Percentiles rank a stretch among this genome's conserved stretches.
Conservation (phyloP, 371 early-diverging fungal genomes). For the Mucor irregularis region DNA sequence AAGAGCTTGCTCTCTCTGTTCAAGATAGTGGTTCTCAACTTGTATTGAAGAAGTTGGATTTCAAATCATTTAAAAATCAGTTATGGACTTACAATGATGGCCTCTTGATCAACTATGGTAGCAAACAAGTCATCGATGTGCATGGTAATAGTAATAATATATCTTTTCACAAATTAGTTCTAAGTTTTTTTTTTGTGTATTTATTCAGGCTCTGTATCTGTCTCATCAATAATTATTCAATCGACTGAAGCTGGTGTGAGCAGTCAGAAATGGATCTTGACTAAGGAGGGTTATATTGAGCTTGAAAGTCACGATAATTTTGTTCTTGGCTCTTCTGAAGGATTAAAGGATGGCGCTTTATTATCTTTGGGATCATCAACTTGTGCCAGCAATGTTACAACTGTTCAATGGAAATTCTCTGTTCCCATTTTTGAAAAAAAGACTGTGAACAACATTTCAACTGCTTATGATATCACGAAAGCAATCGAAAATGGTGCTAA, state of each 20-base stretch:
- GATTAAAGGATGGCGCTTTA: constrained; percentile 16
- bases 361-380: constrained; percentile 9
- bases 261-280: constrained; percentile 44
- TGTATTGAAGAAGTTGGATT: constrained; percentile 30
- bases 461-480: constrained; percentile 13
- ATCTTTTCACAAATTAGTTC: not conserved
- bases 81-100: constrained; percentile 58
- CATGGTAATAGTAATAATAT: constrained; percentile 25
- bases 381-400: not conserved
- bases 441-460: not conserved
- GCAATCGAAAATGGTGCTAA: constrained; percentile 23
- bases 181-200: not conserved
- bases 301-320: constrained; percentile 29
- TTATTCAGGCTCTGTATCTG: constrained; percentile 21
- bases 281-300: constrained; percentile 38
- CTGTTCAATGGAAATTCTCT: constrained; percentile 43
- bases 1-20: constrained; percentile 34
- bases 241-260: constrained; percentile 23
- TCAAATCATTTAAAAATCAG: constrained; percentile 35
- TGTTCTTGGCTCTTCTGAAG: constrained; percentile 22
- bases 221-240: constrained; percentile 21
- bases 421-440: constrained; percentile 41
- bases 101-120: constrained; percentile 55
- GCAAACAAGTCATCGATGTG: constrained; percentile 40
- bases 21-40: constrained; percentile 20